Evolutionary conservation across 768 basidiomycete species (phyloP).

Genomic region (Amylocystis lapponica): DNA sequence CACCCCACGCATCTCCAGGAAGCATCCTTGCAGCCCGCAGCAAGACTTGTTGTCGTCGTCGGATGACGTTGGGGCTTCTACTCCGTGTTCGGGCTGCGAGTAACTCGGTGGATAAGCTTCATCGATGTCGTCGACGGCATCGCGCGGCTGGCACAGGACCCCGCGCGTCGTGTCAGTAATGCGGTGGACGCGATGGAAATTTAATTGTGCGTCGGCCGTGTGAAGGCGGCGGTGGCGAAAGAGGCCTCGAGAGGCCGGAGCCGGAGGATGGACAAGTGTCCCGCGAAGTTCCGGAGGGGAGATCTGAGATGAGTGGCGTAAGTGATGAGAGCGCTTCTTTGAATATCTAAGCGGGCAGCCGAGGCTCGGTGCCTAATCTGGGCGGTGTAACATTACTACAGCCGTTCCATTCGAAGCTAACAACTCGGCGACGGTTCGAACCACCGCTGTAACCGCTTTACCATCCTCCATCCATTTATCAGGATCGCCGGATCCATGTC

Average conservation of each 20-base stretch:
- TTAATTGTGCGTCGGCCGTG: too few species aligned
- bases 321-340: constrained; percentile 14
- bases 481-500: too few species aligned
- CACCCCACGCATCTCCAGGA: not conserved
- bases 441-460: not conserved
- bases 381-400: constrained; percentile 8
- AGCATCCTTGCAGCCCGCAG: not conserved
- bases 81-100: not conserved
- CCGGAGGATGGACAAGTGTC: constrained; percentile 6
- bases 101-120: not conserved
- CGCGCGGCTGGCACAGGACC: too few species aligned
- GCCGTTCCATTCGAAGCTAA: constrained; percentile 15
- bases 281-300: constrained; percentile 18
- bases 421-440: constrained; percentile 13
- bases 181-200: too few species aligned
- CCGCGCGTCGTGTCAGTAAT: too few species aligned
- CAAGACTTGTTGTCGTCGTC: not conserved
- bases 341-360: constrained; percentile 16
- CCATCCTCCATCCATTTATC: too few species aligned
- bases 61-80: not conserved
- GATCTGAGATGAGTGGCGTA: constrained; percentile 7
- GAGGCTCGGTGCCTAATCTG: constrained; percentile 21
- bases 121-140: too few species aligned
- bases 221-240: too few species aligned
- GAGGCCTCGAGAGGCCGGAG: too few species aligned